Evolutionary conservation across 164 flowering plant genomes (phyloP), one percentile per base, ranked within the genome.

Genomic region (Liquidambar formosana): DNA sequence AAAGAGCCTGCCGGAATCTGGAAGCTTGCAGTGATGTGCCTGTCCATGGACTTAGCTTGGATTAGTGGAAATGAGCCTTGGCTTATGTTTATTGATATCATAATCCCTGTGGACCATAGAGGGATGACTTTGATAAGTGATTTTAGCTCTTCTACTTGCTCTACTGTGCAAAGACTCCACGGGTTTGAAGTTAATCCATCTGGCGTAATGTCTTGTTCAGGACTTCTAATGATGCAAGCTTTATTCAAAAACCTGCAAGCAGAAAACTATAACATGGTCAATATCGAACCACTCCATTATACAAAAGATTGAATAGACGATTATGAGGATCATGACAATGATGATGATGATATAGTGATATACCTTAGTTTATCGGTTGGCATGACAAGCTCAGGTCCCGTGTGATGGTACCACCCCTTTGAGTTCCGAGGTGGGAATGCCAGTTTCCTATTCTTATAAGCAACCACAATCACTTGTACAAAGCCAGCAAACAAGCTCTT

Each of bases 111-210:
- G 5, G 88, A 88, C 92, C 92, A 88, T 2, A 88, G 10, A 14
- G 89, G 92, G 6, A 82, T 33, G 57, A 88, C 86, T 63, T 78
- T 85, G 16, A 85, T 68, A 3, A 88, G 78, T 4, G 89, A 77
- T 64, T 88, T 88, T 8, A 85, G 82, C 79, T 80, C 88, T 71
- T 88, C 92, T 11, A 85, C 92, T 78, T 88, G 84, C 41, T 82
- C 79, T 28, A 81, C 76, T 0, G 92, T 76, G 85, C 88, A 85
- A 18, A 88, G 76, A 13, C 71, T 72, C 89, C 89, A 88, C 4
- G 84, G 84, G 54, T 82, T 75, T 16, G 67, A 26, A 9, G 87
- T 81, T 51, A 69, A 71, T 23, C 85, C 87, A 57, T 79, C 73
- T n/a, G 74, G 52, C 11, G 60, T 49, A 21, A 82, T 49, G 27